phyloP scores from a whole-genome alignment of 352 stramenopile species.

The Globisporangium nagaii region DNA sequence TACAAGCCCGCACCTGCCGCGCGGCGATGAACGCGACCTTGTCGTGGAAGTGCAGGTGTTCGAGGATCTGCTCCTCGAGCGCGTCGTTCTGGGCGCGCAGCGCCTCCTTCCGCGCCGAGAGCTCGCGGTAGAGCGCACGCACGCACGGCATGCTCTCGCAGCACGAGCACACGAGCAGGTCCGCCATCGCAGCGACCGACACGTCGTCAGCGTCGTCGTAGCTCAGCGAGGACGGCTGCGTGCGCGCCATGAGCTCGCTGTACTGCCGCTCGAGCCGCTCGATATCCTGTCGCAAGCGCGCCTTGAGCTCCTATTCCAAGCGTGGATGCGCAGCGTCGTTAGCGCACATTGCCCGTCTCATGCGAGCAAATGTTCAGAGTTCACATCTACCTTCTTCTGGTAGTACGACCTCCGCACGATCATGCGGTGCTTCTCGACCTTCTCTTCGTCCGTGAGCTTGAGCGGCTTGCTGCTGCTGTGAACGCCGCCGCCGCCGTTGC shows the following conservation, averaged over 20 bases:
- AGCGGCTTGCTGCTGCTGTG: background rate
- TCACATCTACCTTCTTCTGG: conserved; percentile 30
- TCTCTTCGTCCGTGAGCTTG: conserved; percentile 27
- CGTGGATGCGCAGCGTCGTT: too few relatives aligned
- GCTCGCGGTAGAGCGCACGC: conserved; percentile 11
- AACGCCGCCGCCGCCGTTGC: background rate
- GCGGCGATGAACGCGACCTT: conserved; percentile 14
- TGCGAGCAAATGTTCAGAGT: too few relatives aligned
- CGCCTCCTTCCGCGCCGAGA: conserved; percentile 21
- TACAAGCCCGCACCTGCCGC: conserved; percentile 9
- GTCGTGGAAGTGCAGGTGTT: conserved; percentile 21
- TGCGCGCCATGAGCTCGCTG: conserved; percentile 17
- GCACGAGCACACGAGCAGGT: conserved; percentile 7
- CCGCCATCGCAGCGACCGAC: background rate
- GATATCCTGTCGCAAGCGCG: conserved; percentile 20
- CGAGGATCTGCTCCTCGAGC: conserved; percentile 20
- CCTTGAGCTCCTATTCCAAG: conserved; percentile 18
- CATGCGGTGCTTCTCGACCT: conserved; percentile 45
- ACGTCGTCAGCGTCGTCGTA: background rate
- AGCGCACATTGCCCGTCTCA: too few relatives aligned
- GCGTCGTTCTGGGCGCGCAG: conserved; percentile 17
- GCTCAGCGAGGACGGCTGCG: background rate
- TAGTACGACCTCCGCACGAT: conserved; percentile 42
- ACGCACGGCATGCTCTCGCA: conserved; percentile 7
- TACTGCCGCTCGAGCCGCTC: conserved; percentile 21